Evolutionary conservation across 2,329 filamentous ascomycete species (phyloP).

Genomic region (Alternaria atra): DNA sequence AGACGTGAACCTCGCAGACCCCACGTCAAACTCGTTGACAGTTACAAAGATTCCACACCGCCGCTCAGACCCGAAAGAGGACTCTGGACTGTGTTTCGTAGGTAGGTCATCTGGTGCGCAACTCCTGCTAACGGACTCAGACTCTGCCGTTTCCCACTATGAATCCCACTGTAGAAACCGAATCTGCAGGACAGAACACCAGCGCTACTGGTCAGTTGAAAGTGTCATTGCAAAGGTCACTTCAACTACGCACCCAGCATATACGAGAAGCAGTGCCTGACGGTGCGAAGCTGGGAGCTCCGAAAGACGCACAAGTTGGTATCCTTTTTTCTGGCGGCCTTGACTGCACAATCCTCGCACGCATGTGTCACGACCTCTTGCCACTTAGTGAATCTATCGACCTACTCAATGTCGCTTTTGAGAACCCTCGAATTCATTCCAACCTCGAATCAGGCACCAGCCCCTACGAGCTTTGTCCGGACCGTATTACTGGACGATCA

Average conservation of each 20-base stretch:
- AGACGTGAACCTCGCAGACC: conserved; percentile 55
- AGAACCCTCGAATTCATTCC: conserved; percentile 78
- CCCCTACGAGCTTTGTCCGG: conserved; percentile 84
- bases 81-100: conserved; percentile 39
- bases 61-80: conserved; percentile 18
- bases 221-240: conserved; percentile 66
- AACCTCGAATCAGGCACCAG: conserved; percentile 39
- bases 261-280: conserved; percentile 36
- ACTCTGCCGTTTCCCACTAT: conserved; percentile 56
- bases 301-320: conserved; percentile 65
- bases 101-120: conserved; percentile 34
- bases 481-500: conserved; percentile 84
- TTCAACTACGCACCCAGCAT: conserved; percentile 64
- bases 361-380: conserved; percentile 79
- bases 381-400: conserved; percentile 76
- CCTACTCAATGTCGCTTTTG: conserved; percentile 93
- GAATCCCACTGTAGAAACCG: conserved; percentile 44
- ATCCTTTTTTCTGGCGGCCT: conserved; percentile 93
- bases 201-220: conserved; percentile 64
- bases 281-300: not conserved
- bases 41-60: conserved; percentile 36
- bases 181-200: conserved; percentile 27
- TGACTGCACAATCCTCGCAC: conserved; percentile 88
- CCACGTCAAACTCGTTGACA: conserved; percentile 6
- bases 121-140: conserved; percentile 41